Percentiles rank a stretch among this genome's conserved stretches.
These are phyloP conservation scores for Lactarius evosmus DNA, from an alignment of 768 basidiomycete genomes.

Conservation along the genomic window DNA sequence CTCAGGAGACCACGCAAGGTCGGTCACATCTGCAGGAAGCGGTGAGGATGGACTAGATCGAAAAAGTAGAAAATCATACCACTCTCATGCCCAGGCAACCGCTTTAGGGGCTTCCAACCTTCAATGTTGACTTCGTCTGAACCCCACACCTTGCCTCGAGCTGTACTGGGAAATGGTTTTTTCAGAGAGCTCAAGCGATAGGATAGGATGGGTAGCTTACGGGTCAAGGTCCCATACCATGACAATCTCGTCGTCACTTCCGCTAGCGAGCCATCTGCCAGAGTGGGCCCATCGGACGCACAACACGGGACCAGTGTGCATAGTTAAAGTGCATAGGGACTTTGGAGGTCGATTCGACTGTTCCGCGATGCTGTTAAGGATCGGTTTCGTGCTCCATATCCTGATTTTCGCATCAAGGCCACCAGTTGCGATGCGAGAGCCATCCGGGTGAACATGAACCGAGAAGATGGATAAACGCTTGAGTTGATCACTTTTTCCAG, in stretches of 20 bases:
- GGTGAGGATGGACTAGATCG: slow-evolving; percentile 13
- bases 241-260: slow-evolving; percentile 92
- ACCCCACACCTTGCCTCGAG: slow-evolving; percentile 88
- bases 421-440: slow-evolving; percentile 94
- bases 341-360: slow-evolving; percentile 73
- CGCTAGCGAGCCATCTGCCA: slow-evolving; percentile 91
- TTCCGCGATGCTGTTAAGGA: slow-evolving; percentile 71
- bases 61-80: slow-evolving; percentile 48
- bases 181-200: not conserved
- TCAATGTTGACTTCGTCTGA: slow-evolving; percentile 95
- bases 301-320: slow-evolving; percentile 93
- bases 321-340: slow-evolving; percentile 82
- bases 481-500: slow-evolving; percentile 57
- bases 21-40: slow-evolving; percentile 72
- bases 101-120: slow-evolving; percentile 92
- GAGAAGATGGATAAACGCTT: slow-evolving; percentile 88
- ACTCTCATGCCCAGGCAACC: slow-evolving; percentile 91
- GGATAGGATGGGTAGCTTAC: slow-evolving; percentile 49
- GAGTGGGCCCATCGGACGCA: slow-evolving; percentile 92
- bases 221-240: slow-evolving; percentile 98
- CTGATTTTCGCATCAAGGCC: slow-evolving; percentile 94
- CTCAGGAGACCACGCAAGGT: slow-evolving; percentile 91
- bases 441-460: slow-evolving; percentile 92
- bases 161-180: slow-evolving; percentile 46
- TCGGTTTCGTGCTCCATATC: slow-evolving; percentile 96